Base-by-base conservation (phyloP, 208 protist species). In the Crithidia mellificae region DNA sequence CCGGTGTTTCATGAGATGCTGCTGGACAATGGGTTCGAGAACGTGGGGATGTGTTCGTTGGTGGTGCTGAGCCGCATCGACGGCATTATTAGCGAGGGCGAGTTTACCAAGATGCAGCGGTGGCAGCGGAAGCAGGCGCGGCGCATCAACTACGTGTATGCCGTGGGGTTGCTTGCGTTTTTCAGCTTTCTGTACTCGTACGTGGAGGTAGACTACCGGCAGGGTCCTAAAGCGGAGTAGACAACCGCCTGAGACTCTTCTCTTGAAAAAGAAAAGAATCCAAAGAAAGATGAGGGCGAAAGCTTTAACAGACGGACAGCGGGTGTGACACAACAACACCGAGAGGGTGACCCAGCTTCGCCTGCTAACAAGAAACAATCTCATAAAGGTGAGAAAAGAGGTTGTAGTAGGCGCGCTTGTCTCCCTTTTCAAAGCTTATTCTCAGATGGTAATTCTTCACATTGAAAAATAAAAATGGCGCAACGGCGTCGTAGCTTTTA, bases 1-100 rank as follows among this genome's bases (percentile, higher is more conserved):
- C 90, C 87, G 3, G 70, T 95, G 20, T 92, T 95, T 55, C 81
- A 90, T 63, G 86, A 92, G 52, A 92, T 95, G 80, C 84, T 95
- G 22, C 39, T 90, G 20, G 87, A 95, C 58, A 92, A 93, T 74
- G 85, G 81, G 7, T 95, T 90, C 49, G 83, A 85, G 57, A 75
- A 66, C 43, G 53, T 87, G 55, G 69, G 78, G n/a, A 88, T 91
- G 82, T 91, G 78, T 50, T 84, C 85, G 17, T 80, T 95, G 38
- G 32, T 91, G 34, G 50, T 93, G 30, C 68, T 87, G 43, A 81
- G 77, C 57, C 73, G 76, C 6, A 62, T 90, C 49, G 90, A 95
- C 71, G 87, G 87, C 6, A 74, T 65, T 25, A 81, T 87, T 39
- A 92, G 84, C 43, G 84, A 87, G 62, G 89, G 84, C 36, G 89